Evolutionary conservation across 192 early-diverging fungal species (phyloP), one percentile per base, ranked within the genome.

Genomic region (Umbelopsis isabellina): DNA sequence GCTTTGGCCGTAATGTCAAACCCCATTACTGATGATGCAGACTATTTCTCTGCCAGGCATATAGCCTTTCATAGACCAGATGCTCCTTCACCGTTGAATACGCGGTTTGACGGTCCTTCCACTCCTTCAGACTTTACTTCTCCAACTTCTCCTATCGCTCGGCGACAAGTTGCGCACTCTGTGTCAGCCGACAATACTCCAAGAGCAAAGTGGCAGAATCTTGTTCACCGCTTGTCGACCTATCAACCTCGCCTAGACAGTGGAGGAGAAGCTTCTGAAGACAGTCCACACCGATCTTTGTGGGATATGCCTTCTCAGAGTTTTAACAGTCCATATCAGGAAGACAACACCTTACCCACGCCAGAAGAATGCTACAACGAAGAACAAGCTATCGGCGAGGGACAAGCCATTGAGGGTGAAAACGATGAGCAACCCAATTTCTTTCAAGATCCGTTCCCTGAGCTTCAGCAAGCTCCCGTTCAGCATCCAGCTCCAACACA

Each of bases 321-420:
- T 35, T 61, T 35, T 15, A 61, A 33, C 13, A 25, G 1, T 5
- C 55, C 55, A n/a, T 1, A 7, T 16, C 16, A 16, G 0, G 58
- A 70, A 58, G 76, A 78, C 47, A 68, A 78, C 30, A 65, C 45
- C 3, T 37, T 75, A 18, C 74, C 74, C 2, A 66, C 74, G 8
- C 30, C 65, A 27, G 41, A 55, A 23, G 67, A 75, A 22, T 44
- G 65, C n/a, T 52, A 58, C 0, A 23, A 5, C 37, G 37, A 61
- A 33, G 51, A 70, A 46, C 16, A 61, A 16, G 55, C 21, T 1
- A 61, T 35, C 11, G 27, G 27, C 16, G 30, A 61, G 2, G 30
- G n/a, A 12, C 6, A n/a, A 4, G 25, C 4, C 25, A 49, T 23
- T 13, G 53, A 12, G 0, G 5, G 25, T 46, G 37, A 65, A 49